phyloP scores from a whole-genome alignment of 2,329 filamentous ascomycete species.

The Tolypocladium ophioglossoides region DNA sequence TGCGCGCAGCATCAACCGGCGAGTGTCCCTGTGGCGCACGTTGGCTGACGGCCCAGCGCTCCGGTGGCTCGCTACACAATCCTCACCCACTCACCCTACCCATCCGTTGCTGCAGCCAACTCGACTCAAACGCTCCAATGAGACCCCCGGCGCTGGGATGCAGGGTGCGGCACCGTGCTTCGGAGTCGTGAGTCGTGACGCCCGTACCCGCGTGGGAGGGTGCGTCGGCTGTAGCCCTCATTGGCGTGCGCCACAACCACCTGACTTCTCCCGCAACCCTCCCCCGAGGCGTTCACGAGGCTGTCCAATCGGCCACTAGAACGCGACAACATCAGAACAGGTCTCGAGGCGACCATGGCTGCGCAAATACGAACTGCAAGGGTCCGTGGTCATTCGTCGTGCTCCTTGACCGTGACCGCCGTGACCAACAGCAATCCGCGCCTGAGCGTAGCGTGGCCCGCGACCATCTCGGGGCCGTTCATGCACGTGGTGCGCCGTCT shows the following conservation, averaged over 20 bases:
- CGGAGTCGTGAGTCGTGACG: neutral
- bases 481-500: conserved; percentile 31
- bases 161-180: neutral
- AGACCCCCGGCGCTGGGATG: neutral
- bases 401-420: neutral
- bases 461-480: conserved; percentile 6
- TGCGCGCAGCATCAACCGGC: neutral
- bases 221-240: conserved; percentile 13
- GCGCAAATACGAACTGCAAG: neutral
- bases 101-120: neutral
- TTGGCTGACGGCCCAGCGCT: neutral
- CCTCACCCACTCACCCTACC: neutral
- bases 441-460: neutral
- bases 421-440: neutral
- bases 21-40: neutral
- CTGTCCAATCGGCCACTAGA: conserved; percentile 14
- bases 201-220: conserved; percentile 6
- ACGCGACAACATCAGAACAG: neutral
- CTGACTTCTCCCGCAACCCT: conserved; percentile 23
- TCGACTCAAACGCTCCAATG: neutral
- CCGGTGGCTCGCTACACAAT: neutral
- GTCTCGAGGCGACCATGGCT: too few relatives aligned
- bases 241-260: conserved; percentile 27
- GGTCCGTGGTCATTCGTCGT: neutral
- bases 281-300: conserved; percentile 19